Conservation (phyloP, 495 filamentous ascomycete species). For the Tuber borchii region DNA sequence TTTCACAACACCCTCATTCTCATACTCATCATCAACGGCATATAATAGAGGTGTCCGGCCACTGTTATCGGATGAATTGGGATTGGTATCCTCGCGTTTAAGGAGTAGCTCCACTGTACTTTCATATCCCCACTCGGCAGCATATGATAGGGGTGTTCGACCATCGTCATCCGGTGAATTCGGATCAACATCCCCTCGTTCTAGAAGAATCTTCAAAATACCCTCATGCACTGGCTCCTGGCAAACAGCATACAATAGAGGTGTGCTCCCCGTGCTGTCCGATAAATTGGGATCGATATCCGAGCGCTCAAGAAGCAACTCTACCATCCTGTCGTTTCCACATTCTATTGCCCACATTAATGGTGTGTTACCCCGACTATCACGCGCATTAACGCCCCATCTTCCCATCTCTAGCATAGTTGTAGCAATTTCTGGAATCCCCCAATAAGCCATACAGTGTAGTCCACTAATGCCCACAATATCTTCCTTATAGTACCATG, state of each 20-base stretch:
- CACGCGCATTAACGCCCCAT: neutral
- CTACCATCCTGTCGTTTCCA: neutral
- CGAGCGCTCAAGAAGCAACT: neutral
- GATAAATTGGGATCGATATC: neutral
- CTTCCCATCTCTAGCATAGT: neutral
- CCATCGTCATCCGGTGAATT: too few species aligned
- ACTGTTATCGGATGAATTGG: too few species aligned
- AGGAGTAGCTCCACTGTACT: too few species aligned
- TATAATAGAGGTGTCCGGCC: too few species aligned
- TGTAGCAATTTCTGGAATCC: neutral
- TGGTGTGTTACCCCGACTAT: neutral
- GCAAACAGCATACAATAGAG: neutral
- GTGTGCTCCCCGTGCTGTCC: neutral
- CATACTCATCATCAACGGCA: neutral
- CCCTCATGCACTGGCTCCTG: too few species aligned
- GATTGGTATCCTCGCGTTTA: too few species aligned
- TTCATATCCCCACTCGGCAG: too few species aligned
- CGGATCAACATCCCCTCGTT: too few species aligned
- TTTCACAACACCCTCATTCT: too few species aligned
- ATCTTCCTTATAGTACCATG: neutral
- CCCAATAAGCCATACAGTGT: neutral
- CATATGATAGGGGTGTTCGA: too few species aligned
- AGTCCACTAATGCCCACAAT: neutral
- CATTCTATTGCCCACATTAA: neutral
- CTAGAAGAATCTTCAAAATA: too few species aligned